Base-by-base conservation (phyloP, 2,329 filamentous ascomycete species). In the Penicillium sp. region DNA sequence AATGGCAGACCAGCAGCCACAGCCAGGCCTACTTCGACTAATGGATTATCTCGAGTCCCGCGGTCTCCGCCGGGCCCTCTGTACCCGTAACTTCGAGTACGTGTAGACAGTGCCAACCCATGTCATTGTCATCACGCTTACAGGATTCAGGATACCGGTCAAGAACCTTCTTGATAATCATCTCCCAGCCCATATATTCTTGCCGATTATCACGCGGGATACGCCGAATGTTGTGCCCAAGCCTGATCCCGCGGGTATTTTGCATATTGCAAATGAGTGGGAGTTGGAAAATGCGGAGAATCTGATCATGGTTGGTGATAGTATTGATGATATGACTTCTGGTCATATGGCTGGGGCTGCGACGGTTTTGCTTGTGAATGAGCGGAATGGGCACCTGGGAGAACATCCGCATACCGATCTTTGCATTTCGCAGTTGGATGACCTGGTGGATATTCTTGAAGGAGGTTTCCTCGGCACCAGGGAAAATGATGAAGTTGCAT, bases 271-370 rank as follows among this genome's bases (percentile, higher is more conserved):
- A 0, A 79, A 82, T 59, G 75, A 79, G 54, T 96, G 92, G 92
- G 87, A 83, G 0, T 72, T 93, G 45, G 70, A 72, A 8, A 76
- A 79, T 58, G 78, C 73, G 0, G 67, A 75, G 18, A 72, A 72
- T 54, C 36, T 74, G 51, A 73, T 74, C 21, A 74, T 73, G 72
- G 72, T 80, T 21, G 89, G 89, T 4, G 89, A 93, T 69, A 92
- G 88, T 14, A 85, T 96, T 51, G 94, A 97, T 71, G 94, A 99
- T 70, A 95, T 97, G 85, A 89, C 88, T 7, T 91, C 93, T 1
- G 93, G 94, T 0, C 83, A 88, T 55, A 81, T 80, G 48, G 93
- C 93, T 0, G 93, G 93, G 1, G 90, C 92, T 1, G 89, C 91
- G 32, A 97, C 94, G 0, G 92, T 97, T n/a, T 69, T 97, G 68